Percentiles rank a stretch among this genome's conserved stretches.
These are phyloP conservation scores for Coccomyxa sp. DNA, from an alignment of 139 green algal species.

Conservation along the genomic window DNA sequence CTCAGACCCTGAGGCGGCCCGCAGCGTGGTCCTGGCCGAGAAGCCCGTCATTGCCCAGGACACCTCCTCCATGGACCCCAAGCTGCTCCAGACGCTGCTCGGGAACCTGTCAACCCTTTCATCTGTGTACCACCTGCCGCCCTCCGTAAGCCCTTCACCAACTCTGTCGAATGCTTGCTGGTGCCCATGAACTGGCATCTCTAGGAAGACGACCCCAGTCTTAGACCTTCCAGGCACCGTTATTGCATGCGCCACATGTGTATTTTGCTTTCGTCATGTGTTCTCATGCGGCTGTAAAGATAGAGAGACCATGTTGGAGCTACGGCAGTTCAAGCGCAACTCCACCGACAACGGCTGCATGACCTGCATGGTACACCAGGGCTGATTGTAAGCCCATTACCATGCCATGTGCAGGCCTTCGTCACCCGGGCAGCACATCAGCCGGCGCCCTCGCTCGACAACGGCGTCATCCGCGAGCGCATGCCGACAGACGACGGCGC, in stretches of 20 bases:
- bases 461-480: background rate
- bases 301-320: too few species aligned
- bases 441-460: background rate
- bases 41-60: slow-evolving; percentile 90
- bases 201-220: too few species aligned
- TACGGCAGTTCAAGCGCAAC: too few species aligned
- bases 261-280: too few species aligned
- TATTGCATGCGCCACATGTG: too few species aligned
- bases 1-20: slow-evolving; percentile 91
- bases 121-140: slow-evolving; percentile 93
- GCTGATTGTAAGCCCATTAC: too few species aligned
- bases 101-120: slow-evolving; percentile 76
- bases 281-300: too few species aligned
- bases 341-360: too few species aligned
- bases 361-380: too few species aligned
- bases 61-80: slow-evolving; percentile 63
- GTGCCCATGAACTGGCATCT: too few species aligned
- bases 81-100: slow-evolving; percentile 77
- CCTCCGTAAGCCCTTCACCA: slow-evolving; percentile 44
- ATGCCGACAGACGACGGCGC: background rate
- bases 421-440: background rate
- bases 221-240: too few species aligned
- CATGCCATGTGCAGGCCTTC: background rate
- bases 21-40: slow-evolving; percentile 91
- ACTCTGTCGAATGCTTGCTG: too few species aligned